Base-by-base conservation (phyloP, 768 basidiomycete genomes). In the Boletus barrowsii region DNA sequence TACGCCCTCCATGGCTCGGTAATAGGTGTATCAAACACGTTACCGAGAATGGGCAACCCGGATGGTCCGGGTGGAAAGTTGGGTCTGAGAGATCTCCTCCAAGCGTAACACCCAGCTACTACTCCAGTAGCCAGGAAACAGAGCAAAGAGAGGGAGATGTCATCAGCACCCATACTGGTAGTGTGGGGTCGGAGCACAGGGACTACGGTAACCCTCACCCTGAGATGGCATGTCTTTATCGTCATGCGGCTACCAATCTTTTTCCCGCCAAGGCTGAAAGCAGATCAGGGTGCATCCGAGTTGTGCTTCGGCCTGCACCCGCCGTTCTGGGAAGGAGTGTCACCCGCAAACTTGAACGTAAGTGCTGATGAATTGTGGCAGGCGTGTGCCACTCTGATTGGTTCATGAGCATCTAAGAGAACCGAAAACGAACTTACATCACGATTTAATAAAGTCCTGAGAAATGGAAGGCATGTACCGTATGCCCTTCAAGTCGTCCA, bases 21-120 rank as follows among this genome's bases (percentile, higher is more conserved):
- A 33, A 13, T 10, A 17, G 51, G 46, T 39, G 37, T 40, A 43
- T 56, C 55, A 36, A 56, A 54, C 18, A 56, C 26, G 17, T 56
- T 56, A 5, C 55, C 52, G 3, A 56, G n/a, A 39, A 56, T 32
- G 10, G 55, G 55, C 52, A 47, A 17, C n/a, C 55, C 46, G 2
- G 29, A 46, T 15, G 52, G 55, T 9, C 46, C 55, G 2, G 46
- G 55, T 26, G 55, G 55, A 24, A 56, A 40, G 36, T 32, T 36
- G 14, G 41, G 41, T 14, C 41, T 43, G 11, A 18, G 44, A 18
- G 51, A 54, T 24, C 35, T 47, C 45, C 10, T 56, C 35, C 51
- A 47, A 10, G 24, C 41, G 8, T 43, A 43, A 4, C 35, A 42
- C 8, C 33, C 45, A 26, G 18, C 41, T 42, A 39, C 11, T 15